phyloP scores from a whole-genome alignment of 2,329 filamentous ascomycete species.

The Epichloe sp. region DNA sequence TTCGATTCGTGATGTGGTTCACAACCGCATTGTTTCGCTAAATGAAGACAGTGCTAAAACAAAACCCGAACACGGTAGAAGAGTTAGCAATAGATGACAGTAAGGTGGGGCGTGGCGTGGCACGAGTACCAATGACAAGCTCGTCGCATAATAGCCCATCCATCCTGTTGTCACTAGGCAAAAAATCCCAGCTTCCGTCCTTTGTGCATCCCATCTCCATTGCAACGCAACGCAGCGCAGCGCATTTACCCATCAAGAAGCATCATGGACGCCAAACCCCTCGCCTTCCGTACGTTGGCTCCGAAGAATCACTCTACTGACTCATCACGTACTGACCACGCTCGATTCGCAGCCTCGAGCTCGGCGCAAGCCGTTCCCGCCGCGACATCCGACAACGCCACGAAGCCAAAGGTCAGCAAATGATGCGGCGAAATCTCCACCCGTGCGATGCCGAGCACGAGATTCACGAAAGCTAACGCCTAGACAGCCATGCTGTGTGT shows the following conservation, averaged over 20 bases:
- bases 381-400: constrained; percentile 18
- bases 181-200: background rate
- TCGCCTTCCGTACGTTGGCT: constrained; percentile 14
- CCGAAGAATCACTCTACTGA: background rate
- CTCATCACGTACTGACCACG: background rate
- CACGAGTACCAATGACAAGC: too few relatives aligned
- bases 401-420: constrained; percentile 30
- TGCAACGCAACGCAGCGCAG: background rate
- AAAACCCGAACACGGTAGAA: too few relatives aligned
- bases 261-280: constrained; percentile 21
- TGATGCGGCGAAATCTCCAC: background rate
- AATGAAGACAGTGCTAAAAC: constrained; percentile 63
- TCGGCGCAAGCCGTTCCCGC: constrained; percentile 13
- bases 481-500: constrained; percentile 87
- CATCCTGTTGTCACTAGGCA: constrained; percentile 28
- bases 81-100: too few relatives aligned
- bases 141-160: constrained; percentile 24
- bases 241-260: background rate
- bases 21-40: constrained; percentile 78
- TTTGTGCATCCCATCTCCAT: background rate
- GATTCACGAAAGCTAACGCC: background rate
- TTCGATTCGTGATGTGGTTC: constrained; percentile 38
- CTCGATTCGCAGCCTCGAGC: background rate
- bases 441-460: constrained; percentile 1
- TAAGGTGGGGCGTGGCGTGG: background rate